phyloP scores from a whole-genome alignment of 805 yeast genomes.

The Teunomyces cretensis region DNA sequence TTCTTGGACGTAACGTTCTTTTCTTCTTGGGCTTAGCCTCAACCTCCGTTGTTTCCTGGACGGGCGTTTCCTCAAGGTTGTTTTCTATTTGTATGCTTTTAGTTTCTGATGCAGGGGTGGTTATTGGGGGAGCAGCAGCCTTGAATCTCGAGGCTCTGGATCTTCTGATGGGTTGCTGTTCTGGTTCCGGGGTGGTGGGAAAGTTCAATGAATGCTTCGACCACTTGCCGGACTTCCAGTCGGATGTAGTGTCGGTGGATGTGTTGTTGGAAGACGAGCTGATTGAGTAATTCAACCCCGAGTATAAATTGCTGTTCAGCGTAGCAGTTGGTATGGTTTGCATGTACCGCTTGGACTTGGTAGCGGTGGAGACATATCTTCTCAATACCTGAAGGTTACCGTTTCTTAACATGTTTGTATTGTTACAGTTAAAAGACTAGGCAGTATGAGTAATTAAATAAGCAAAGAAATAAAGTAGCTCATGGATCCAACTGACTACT shows the following conservation, averaged over 20 bases:
- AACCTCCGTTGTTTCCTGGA: slow-evolving; percentile 8
- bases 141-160: slow-evolving; percentile 32
- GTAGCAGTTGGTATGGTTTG: slow-evolving; percentile 32
- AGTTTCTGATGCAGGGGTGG: slow-evolving; percentile 3
- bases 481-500: not conserved
- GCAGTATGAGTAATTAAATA: not conserved
- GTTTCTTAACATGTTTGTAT: not conserved
- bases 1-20: slow-evolving; percentile 79
- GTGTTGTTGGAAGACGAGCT: slow-evolving; percentile 5
- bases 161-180: slow-evolving; percentile 21
- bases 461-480: not conserved
- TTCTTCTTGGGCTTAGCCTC: slow-evolving; percentile 32
- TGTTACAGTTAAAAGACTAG: not conserved
- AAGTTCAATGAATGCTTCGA: slow-evolving; percentile 27
- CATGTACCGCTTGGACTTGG: slow-evolving; percentile 30
- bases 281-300: slow-evolving; percentile 13
- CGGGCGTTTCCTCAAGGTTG: not conserved
- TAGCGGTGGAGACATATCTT: slow-evolving; percentile 21
- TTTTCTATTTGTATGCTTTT: not conserved
- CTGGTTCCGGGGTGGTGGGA: slow-evolving; percentile 11
- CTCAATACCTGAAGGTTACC: slow-evolving; percentile 3
- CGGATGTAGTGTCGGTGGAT: slow-evolving; percentile 6
- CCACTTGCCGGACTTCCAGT: slow-evolving; percentile 24
- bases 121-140: slow-evolving; percentile 6
- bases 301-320: slow-evolving; percentile 11